A percentile compares a stretch with the other conserved stretches of the same genome.
Conservation (phyloP, 345 rosid species). For the Eucalyptus lansdowneana region DNA sequence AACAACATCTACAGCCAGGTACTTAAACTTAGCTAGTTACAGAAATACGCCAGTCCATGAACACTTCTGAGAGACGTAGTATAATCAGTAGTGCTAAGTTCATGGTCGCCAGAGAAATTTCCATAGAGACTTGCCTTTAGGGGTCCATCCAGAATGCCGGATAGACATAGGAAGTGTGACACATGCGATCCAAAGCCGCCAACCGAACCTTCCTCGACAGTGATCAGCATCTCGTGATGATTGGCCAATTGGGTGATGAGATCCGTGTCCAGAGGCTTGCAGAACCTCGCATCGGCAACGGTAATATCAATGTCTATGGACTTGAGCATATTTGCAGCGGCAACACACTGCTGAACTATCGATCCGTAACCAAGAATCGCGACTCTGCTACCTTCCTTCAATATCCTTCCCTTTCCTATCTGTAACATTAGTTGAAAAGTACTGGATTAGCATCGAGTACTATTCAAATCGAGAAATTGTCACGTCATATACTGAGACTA, state of each 20-base stretch:
- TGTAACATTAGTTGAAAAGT: background rate
- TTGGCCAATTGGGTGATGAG: slow-evolving; percentile 57
- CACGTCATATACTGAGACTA: background rate
- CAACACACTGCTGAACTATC: slow-evolving; percentile 55
- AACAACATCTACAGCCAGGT: background rate
- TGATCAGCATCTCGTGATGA: slow-evolving; percentile 64
- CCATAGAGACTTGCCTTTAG: slow-evolving; percentile 36
- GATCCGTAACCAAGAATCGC: slow-evolving; percentile 80
- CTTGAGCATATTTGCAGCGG: slow-evolving; percentile 40
- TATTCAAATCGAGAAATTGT: background rate
- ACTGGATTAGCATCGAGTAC: background rate
- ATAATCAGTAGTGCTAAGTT: background rate
- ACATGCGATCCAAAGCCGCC: slow-evolving; percentile 93
- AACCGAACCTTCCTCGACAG: slow-evolving; percentile 78
- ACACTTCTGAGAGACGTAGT: background rate
- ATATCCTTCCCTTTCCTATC: slow-evolving; percentile 80
- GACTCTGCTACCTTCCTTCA: slow-evolving; percentile 59
- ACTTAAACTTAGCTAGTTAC: background rate
- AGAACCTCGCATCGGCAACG: slow-evolving; percentile 85
- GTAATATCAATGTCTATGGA: slow-evolving; percentile 31
- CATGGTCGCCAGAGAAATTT: background rate
- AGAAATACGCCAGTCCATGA: background rate
- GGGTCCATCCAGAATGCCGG: slow-evolving; percentile 65
- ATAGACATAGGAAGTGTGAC: slow-evolving; percentile 56
- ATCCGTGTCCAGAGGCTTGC: slow-evolving; percentile 70